Base-by-base conservation (phyloP, 345 rosid species). In the Angophora floribunda region DNA sequence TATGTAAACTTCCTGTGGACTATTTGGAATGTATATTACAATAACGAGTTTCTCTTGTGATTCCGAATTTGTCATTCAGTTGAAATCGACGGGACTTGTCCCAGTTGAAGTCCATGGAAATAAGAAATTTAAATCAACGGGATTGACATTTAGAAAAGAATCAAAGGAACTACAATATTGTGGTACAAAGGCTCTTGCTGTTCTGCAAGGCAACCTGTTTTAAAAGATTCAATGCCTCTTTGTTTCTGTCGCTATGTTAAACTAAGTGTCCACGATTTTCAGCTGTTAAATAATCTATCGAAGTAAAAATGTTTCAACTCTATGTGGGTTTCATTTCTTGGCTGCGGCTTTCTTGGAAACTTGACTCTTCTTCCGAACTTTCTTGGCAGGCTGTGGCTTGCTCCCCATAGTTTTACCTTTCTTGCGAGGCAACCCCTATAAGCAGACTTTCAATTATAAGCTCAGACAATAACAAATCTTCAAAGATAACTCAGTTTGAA, bases 371-470 rank as follows among this genome's bases (percentile, higher is more conserved):
- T 94, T 96, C 89, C 90, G 93, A 86, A 84, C 93, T 92, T 90
- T 96, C 91, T 93, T 95, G 51, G 94, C 90, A 87, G 95, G 94
- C 80, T 90, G 95, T 57, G 93, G 90, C 93, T 95, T 96, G 91
- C 94, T 95, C 90, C 93, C 95, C 3, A 86, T 88, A 88, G 91
- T 87, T 85, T 89, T 94, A 78, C 93, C 95, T 91, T 93, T 95
- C 95, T 96, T 96, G 87, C 90, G 90, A 9, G 92, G 91, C 57
- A 50, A 87, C 45, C 89, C 94, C 97, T 96, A 93, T 19, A 9
- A 16, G 28, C 47, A 26, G 44, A 9, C 55, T 47, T 85, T 0
- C 3, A 17, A 47, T 57, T 47, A 86, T 22, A 55, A 44, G 24
- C 24, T 41, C 36, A 44, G 50, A 36, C 13, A 10, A 41, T 6